These are phyloP conservation scores for Hordeum marinum DNA, from an alignment of 176 grass and related monocot species.

Conservation along the genomic window DNA sequence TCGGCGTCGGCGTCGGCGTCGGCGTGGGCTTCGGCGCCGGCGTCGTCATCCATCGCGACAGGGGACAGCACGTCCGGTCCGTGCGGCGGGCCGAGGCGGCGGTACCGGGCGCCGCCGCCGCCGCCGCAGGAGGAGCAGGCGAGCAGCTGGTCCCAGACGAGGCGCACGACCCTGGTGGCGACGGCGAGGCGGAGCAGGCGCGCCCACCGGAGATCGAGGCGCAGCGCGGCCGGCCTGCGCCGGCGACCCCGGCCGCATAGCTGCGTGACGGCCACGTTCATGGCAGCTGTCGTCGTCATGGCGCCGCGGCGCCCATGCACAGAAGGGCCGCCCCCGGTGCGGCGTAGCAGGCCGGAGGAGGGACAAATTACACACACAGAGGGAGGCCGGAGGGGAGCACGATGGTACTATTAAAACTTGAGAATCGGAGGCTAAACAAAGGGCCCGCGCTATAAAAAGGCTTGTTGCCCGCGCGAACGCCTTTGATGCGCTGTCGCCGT, in stretches of 20 bases:
- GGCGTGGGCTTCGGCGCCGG: background rate
- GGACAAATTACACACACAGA: too few species aligned
- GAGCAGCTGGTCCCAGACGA: slow-evolving; percentile 61
- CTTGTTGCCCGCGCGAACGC: slow-evolving; percentile 14
- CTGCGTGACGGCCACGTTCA: slow-evolving; percentile 26
- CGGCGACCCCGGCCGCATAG: slow-evolving; percentile 11
- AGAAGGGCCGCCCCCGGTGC: background rate
- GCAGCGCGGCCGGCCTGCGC: slow-evolving; percentile 1
- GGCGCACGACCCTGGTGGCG: slow-evolving; percentile 57
- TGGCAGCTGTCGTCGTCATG: slow-evolving; percentile 16
- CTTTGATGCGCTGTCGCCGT: background rate
- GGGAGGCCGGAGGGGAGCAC: background rate
- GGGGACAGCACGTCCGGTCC: slow-evolving; percentile 3
- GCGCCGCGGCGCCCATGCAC: slow-evolving; percentile 26
- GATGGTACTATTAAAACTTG: background rate
- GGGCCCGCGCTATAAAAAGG: background rate
- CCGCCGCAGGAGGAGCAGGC: slow-evolving; percentile 52
- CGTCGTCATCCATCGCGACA: slow-evolving; percentile 9
- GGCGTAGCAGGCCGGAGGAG: background rate
- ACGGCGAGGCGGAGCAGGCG: slow-evolving; percentile 59
- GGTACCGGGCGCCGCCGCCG: slow-evolving; percentile 28
- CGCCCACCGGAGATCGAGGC: slow-evolving; percentile 55
- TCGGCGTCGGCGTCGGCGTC: background rate
- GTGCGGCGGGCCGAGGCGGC: slow-evolving; percentile 35
- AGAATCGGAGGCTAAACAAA: background rate